Evolutionary conservation across 495 filamentous ascomycete species (phyloP).

Genomic region (Xylaria scruposa): DNA sequence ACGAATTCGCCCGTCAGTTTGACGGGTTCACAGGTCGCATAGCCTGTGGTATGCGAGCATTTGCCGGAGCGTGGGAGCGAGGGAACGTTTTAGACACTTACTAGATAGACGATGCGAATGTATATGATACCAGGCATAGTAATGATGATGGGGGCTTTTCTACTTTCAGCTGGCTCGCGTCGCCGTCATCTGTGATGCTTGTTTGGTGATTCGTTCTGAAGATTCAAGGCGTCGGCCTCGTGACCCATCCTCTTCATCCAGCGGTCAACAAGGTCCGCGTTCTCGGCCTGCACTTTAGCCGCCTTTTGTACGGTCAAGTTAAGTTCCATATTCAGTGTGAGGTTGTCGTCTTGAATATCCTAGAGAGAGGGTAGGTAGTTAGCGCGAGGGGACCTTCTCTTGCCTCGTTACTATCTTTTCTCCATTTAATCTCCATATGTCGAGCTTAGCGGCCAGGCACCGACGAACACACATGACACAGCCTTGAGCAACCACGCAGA

Average conservation of each 20-base stretch:
- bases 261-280: constrained; percentile 83
- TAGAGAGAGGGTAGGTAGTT: constrained; percentile 36
- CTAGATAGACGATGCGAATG: constrained; percentile 22
- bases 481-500: background rate
- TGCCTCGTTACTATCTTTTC: constrained; percentile 8
- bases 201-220: constrained; percentile 51
- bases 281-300: constrained; percentile 76
- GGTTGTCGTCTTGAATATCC: constrained; percentile 90
- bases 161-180: constrained; percentile 15
- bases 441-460: background rate
- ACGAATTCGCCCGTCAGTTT: background rate
- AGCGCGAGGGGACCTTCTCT: constrained; percentile 18
- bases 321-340: constrained; percentile 82
- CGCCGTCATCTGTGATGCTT: constrained; percentile 26
- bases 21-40: background rate
- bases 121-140: constrained; percentile 33
- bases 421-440: background rate
- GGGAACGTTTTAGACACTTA: constrained; percentile 21
- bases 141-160: constrained; percentile 26
- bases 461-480: constrained; percentile 9
- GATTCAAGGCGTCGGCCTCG: constrained; percentile 90
- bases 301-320: constrained; percentile 80
- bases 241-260: constrained; percentile 88
- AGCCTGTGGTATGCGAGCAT: constrained; percentile 12
- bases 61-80: constrained; percentile 10